Percentiles rank a stretch among this genome's conserved stretches.
These are phyloP conservation scores for Yamadazyma jaroonii DNA, from an alignment of 1,139 yeast genomes.

Conservation along the genomic window DNA sequence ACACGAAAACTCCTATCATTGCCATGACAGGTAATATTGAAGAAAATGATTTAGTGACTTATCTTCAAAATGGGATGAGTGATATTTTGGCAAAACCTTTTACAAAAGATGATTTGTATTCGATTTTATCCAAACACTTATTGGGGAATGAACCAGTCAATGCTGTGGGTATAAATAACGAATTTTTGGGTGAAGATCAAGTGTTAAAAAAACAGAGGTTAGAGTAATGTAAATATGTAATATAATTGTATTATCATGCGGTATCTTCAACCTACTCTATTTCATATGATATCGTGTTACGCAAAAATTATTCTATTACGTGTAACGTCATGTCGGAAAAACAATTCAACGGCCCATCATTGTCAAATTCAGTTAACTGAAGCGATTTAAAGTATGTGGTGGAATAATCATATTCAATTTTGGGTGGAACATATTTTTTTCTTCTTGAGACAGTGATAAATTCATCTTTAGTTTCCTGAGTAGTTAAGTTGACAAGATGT, in stretches of 20 bases:
- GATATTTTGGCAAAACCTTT: constrained; percentile 92
- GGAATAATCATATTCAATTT: constrained; percentile 33
- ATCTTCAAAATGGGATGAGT: constrained; percentile 85
- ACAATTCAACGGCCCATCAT: constrained; percentile 40
- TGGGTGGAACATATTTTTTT: constrained; percentile 29
- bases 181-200: constrained; percentile 10
- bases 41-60: constrained; percentile 75
- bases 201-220: constrained; percentile 15
- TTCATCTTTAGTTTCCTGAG: constrained; percentile 12
- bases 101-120: constrained; percentile 76
- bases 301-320: constrained; percentile 8
- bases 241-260: background rate
- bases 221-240: constrained; percentile 7
- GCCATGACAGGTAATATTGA: constrained; percentile 93
- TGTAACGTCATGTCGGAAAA: constrained; percentile 55
- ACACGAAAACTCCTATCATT: constrained; percentile 80
- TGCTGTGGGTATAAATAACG: constrained; percentile 5
- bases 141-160: constrained; percentile 18
- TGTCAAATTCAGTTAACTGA: constrained; percentile 16
- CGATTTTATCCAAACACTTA: constrained; percentile 70
- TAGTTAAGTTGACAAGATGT: constrained; percentile 31
- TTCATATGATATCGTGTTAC: too few species aligned
- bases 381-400: constrained; percentile 30
- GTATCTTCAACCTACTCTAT: too few species aligned
- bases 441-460: constrained; percentile 32